Evolutionary conservation across 176 grass and related monocot genomes (phyloP), one percentile per base, ranked within the genome.

Genomic region (Zoysia pacifica): DNA sequence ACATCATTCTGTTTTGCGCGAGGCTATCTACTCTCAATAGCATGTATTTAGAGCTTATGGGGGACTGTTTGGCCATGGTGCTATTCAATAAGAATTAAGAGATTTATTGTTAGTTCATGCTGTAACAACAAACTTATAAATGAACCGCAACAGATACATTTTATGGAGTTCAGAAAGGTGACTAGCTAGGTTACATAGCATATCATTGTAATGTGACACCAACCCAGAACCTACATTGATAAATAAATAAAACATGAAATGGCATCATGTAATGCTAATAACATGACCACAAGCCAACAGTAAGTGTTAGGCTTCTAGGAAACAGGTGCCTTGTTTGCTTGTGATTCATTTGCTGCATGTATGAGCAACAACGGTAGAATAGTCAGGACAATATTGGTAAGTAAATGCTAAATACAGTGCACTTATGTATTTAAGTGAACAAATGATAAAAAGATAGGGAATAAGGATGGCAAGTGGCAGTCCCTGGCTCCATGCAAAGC

Each of bases 371-470:
- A 7, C 15, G 20, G 62, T 13, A 10, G 55, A 64, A 63, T 52
- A 35, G 4, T 35, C 6, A 28, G 14, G 1, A 64, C 3, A 51
- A 51, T 0, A 52, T 19, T 19, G 56, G 35, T 28, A 2, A 8
- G 9, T 28, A 65, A 62, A 77, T 7, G 47, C 46, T 56, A 47
- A 54, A 46, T 46, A 51, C 10, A 51, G 18, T 67, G 61, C 50
- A 51, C 40, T 44, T 63, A 60, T 67, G 70, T 37, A 51, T 50
- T 49, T 81, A 55, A 15, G 40, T 71, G 48, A 89, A 68, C 13
- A 70, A n/a, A 15, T 18, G 14, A 73, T 12, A 19, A 3, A 76
- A 52, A 79, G 51, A 19, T 62, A 75, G 5, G 59, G 48, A 90
- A 60, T 43, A 41, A 72, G 7, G 45, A 78, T 50, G 48, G 46